These are phyloP conservation scores for Cyathus striatus DNA, from an alignment of 768 basidiomycete species.

Conservation along the genomic window DNA sequence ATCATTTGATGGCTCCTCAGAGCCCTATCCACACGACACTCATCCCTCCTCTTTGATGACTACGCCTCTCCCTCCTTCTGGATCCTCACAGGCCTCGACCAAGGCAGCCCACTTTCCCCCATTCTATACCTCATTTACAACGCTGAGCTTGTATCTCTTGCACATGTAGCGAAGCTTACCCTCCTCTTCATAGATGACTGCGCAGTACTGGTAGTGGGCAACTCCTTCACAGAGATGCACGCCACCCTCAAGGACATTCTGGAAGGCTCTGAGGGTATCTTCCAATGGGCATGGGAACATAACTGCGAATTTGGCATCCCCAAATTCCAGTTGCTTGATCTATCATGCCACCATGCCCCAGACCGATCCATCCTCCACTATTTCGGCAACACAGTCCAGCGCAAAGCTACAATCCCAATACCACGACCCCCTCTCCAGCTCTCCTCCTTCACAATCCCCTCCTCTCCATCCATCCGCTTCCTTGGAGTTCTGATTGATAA, in stretches of 20 bases:
- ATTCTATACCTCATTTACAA: conserved; percentile 16
- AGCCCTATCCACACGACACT: neutral
- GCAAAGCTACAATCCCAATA: conserved; percentile 1
- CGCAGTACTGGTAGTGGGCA: conserved; percentile 6
- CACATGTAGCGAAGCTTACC: too few species aligned
- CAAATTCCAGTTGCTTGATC: conserved; percentile 12
- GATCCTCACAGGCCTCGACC: conserved; percentile 11
- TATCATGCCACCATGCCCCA: neutral
- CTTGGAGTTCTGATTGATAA: conserved; percentile 24
- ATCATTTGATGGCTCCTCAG: neutral
- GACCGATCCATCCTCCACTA: conserved; percentile 2
- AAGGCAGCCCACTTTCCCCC: conserved; percentile 15
- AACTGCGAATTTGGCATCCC: conserved; percentile 13
- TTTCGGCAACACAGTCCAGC: too few species aligned
- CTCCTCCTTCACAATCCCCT: conserved; percentile 8
- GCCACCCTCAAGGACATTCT: conserved; percentile 10
- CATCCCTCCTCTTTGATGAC: neutral
- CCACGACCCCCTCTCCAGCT: conserved; percentile 1
- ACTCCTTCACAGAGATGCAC: conserved; percentile 8
- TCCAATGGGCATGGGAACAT: conserved; percentile 20
- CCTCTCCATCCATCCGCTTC: conserved; percentile 13
- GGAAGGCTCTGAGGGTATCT: conserved; percentile 9
- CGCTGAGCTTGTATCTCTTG: too few species aligned
- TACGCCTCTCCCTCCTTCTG: neutral
- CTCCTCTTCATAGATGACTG: conserved; percentile 15